Evolutionary conservation across 148 eudicot species (phyloP).

Genomic region (Polygonum maritimum): DNA sequence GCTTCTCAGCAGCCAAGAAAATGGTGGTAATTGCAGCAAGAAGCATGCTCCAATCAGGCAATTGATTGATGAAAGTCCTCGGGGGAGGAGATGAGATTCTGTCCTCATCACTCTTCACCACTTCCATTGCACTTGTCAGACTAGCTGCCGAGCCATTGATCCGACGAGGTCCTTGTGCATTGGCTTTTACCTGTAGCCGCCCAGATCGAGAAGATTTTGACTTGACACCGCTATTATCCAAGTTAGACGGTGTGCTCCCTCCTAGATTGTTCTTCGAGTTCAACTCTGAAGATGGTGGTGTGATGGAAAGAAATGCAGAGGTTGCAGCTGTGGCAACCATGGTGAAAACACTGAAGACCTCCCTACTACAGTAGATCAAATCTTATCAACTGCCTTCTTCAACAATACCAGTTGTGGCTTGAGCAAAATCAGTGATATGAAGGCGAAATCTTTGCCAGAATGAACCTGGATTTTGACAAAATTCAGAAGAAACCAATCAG

Average conservation of each 20-base stretch:
- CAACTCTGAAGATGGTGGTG: constrained; percentile 43
- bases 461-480: constrained; percentile 1
- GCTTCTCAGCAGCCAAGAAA: constrained; percentile 98
- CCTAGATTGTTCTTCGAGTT: constrained; percentile 40
- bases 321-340: constrained; percentile 90
- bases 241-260: constrained; percentile 34
- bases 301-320: constrained; percentile 44
- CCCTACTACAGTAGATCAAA: constrained; percentile 1
- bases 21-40: constrained; percentile 96
- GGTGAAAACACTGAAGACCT: constrained; percentile 4
- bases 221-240: constrained; percentile 50
- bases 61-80: constrained; percentile 80
- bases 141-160: constrained; percentile 66
- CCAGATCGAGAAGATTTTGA: constrained; percentile 40
- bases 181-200: constrained; percentile 57
- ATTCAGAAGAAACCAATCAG: background rate
- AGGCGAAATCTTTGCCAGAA: background rate
- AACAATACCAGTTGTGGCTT: background rate
- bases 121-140: constrained; percentile 25
- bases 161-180: constrained; percentile 80
- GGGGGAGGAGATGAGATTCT: constrained; percentile 45
- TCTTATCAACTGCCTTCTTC: background rate
- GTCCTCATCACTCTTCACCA: constrained; percentile 38
- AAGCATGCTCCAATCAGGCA: constrained; percentile 99
- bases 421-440: background rate